These are phyloP conservation scores for Piloderma croceum DNA, from an alignment of 768 basidiomycete species.

Conservation along the genomic window DNA sequence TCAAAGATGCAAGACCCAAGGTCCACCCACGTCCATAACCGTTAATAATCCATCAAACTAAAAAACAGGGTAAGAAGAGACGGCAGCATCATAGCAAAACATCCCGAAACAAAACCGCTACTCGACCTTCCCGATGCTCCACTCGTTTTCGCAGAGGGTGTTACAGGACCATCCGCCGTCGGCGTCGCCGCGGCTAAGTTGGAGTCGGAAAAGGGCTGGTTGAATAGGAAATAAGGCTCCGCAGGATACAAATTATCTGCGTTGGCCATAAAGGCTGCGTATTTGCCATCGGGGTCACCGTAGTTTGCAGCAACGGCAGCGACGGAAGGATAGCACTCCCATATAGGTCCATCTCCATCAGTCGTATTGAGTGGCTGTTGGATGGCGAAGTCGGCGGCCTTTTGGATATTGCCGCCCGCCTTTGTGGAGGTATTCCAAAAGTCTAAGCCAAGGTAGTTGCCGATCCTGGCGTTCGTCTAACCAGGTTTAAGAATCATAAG, in stretches of 20 bases:
- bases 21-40: too few relatives aligned
- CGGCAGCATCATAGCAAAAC: too few relatives aligned
- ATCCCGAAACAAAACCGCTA: too few relatives aligned
- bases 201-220: slow-evolving; percentile 37
- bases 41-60: too few relatives aligned
- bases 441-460: slow-evolving; percentile 35
- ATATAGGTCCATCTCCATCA: slow-evolving; percentile 26
- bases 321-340: slow-evolving; percentile 51
- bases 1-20: too few relatives aligned
- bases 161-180: too few relatives aligned
- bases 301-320: slow-evolving; percentile 53
- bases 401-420: slow-evolving; percentile 49
- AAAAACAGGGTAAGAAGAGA: too few relatives aligned
- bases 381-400: slow-evolving; percentile 56
- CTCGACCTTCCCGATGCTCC: too few relatives aligned
- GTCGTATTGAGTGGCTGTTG: slow-evolving; percentile 29
- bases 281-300: slow-evolving; percentile 58
- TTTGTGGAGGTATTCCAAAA: slow-evolving; percentile 47
- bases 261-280: slow-evolving; percentile 40
- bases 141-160: too few relatives aligned
- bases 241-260: slow-evolving; percentile 34
- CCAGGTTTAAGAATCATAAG: slow-evolving; percentile 26
- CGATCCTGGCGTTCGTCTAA: slow-evolving; percentile 51
- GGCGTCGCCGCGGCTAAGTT: too few relatives aligned
- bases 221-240: slow-evolving; percentile 49